phyloP scores from a whole-genome alignment of 345 rosid genomes.

The Diplotaxis tenuifolia region DNA sequence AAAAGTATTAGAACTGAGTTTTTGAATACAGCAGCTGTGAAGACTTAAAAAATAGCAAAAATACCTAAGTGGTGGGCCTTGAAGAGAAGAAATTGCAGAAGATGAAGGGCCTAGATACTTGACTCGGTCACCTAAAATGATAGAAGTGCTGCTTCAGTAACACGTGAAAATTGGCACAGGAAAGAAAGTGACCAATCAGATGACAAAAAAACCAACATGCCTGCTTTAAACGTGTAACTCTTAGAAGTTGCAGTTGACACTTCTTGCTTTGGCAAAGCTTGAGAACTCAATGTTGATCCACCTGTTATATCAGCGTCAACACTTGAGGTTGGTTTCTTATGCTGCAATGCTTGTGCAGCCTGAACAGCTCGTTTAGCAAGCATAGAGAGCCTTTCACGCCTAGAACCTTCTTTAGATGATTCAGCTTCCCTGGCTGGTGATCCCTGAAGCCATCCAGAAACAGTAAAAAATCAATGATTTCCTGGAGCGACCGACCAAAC shows the following conservation, averaged over 20 bases:
- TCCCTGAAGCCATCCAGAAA: constrained; percentile 52
- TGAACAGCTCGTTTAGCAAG: constrained; percentile 54
- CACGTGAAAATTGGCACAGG: constrained; percentile 7
- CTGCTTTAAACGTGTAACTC: constrained; percentile 72
- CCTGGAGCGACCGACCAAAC: not conserved
- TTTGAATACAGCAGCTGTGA: constrained; percentile 8
- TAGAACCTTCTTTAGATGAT: constrained; percentile 60
- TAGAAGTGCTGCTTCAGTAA: constrained; percentile 20
- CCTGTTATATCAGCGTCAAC: constrained; percentile 91
- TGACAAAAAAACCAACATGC: constrained; percentile 36
- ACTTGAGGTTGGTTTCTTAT: constrained; percentile 81
- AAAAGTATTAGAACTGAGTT: not conserved
- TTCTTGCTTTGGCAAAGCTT: constrained; percentile 80
- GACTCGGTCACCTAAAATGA: constrained; percentile 82
- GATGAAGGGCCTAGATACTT: constrained; percentile 55
- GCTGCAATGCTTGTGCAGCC: constrained; percentile 58
- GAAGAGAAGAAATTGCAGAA: constrained; percentile 52
- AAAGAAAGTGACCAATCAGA: constrained; percentile 16
- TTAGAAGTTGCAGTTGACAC: constrained; percentile 91
- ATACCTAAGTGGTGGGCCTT: constrained; percentile 51
- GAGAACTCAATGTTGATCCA: constrained; percentile 69
- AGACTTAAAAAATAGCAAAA: not conserved
- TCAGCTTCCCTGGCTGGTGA: constrained; percentile 63
- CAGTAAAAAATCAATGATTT: constrained; percentile 13
- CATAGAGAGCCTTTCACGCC: constrained; percentile 62